These are phyloP conservation scores for Teunomyces tritomae DNA, from an alignment of 805 yeast species.

Conservation along the genomic window DNA sequence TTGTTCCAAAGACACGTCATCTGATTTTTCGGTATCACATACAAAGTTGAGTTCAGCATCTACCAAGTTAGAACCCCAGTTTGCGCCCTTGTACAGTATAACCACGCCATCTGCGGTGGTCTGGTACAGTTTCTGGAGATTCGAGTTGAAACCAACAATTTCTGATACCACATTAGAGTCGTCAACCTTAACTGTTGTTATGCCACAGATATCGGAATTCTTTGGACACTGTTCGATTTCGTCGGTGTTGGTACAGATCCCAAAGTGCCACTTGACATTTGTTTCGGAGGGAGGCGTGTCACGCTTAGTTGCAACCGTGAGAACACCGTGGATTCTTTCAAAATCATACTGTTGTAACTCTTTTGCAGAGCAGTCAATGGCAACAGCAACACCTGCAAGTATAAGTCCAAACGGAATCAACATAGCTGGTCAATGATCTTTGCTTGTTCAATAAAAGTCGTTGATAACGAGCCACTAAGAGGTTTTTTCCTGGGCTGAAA, in stretches of 20 bases:
- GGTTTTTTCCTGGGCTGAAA: not conserved
- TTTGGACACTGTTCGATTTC: constrained; percentile 56
- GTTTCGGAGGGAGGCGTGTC: constrained; percentile 81
- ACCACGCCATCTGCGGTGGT: constrained; percentile 30
- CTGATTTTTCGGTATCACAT: constrained; percentile 35
- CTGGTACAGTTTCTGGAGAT: constrained; percentile 29
- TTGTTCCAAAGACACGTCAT: constrained; percentile 24
- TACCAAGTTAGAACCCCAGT: constrained; percentile 67
- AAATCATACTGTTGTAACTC: constrained; percentile 43
- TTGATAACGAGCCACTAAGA: constrained; percentile 5
- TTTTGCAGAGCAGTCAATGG: constrained; percentile 34
- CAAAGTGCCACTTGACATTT: constrained; percentile 58
- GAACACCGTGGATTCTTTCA: constrained; percentile 46
- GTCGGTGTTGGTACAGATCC: constrained; percentile 60
- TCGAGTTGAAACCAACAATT: constrained; percentile 55
- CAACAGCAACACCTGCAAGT: constrained; percentile 8
- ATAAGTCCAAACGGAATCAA: constrained; percentile 1
- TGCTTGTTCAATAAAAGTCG: not conserved
- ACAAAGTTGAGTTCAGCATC: constrained; percentile 46
- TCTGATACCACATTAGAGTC: constrained; percentile 53
- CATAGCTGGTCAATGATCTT: constrained; percentile 3
- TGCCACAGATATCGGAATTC: constrained; percentile 77
- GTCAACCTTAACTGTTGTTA: constrained; percentile 55
- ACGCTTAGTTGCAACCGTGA: constrained; percentile 20
- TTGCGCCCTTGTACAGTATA: constrained; percentile 49